Base-by-base conservation (phyloP, 495 filamentous ascomycete genomes). In the Collariella sp. region DNA sequence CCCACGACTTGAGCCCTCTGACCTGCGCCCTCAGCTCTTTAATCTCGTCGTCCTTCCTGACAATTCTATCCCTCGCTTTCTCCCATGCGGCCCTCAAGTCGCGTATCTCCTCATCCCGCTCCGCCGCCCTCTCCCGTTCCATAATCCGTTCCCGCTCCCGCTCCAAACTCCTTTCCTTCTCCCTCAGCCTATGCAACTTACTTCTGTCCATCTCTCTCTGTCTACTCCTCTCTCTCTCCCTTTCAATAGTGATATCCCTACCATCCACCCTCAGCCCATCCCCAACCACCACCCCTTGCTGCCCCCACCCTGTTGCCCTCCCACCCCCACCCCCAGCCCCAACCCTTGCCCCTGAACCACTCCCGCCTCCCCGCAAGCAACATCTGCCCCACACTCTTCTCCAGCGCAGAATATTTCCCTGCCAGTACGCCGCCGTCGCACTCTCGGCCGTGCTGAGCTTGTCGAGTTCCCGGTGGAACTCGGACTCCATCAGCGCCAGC, bases 1-100 rank as follows among this genome's bases (percentile, higher is more conserved):
- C 77, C 65, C 71, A 80, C 55, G 76, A 72, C 66, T 82, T 82
- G 33, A 82, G 61, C 34, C 76, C 79, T 31, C 70, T 61, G 7
- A 80, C 69, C 59, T 81, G 77, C 20, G 63, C 57, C 54, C 67
- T 67, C 36, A 80, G 60, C 45, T 65, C 59, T 10, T 57, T 52
- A 42, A 76, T 68, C 62, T 77, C 72, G 18, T 70, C 65, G 33
- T 79, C 76, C 16, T 68, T 68, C 42, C 62, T 65, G 15, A 62
- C 54, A 29, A 74, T 18, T 46, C 72, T 61, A 16, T 60, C 63
- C 57, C 64, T 63, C 29, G 70, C 53, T 39, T 56, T 50, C 31
- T 74, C 71, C 65, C 68, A 72, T 11, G 76, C 74, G 16, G 64
- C 61, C 39, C 71, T 66, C 23, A 78, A 57, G 16, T 75, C 54